Evolutionary conservation across 1,139 yeast genomes (phyloP), one percentile per base, ranked within the genome.

Genomic region (Saccharomycopsis crataegensis): DNA sequence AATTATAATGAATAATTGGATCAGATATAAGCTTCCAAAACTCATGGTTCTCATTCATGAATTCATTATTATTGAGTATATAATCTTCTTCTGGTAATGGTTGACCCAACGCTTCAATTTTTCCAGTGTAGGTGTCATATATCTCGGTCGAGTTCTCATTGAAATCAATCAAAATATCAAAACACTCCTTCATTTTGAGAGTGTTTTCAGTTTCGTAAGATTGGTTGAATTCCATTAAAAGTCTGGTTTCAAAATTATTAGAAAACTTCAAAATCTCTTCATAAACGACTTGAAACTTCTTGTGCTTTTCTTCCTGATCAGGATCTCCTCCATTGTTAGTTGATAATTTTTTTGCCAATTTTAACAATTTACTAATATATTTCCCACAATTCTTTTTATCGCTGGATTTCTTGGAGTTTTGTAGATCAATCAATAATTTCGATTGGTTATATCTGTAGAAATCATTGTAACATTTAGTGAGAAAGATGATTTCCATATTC

Each of bases 401-500:
- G 61, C 75, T 72, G 43, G 62, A 62, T 47, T 61, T 62, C 14
- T 59, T 56, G 2, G 70, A 65, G 4, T 68, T 65, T 50, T 80
- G 69, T 58, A 83, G 68, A 43, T 70, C 70, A 53, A 79, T 81
- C 56, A 87, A 66, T 28, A 86, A 87, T n/a, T 76, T 75, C 44
- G 90, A 86, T 52, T 73, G 71, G 28, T 82, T 84, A 47, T 74
- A 74, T 31, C 80, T 75, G 65, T 79, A 80, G 64, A 89, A 88
- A 3, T 86, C 82, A 59, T 87, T 82, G 65, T 89, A 93, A 47
- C 93, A 85, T 54, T 85, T 75, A 44, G 90, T 83, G 49, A 93
- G 70, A 59, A 84, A 84, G 11, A 86, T 82, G 7, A 95, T 83
- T 56, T 83, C 86, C 37, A 75, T 72, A 1, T 96, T 83, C 54